Evolutionary conservation across 2,329 filamentous ascomycete species (phyloP).

Genomic region (Diaporthe sp.): DNA sequence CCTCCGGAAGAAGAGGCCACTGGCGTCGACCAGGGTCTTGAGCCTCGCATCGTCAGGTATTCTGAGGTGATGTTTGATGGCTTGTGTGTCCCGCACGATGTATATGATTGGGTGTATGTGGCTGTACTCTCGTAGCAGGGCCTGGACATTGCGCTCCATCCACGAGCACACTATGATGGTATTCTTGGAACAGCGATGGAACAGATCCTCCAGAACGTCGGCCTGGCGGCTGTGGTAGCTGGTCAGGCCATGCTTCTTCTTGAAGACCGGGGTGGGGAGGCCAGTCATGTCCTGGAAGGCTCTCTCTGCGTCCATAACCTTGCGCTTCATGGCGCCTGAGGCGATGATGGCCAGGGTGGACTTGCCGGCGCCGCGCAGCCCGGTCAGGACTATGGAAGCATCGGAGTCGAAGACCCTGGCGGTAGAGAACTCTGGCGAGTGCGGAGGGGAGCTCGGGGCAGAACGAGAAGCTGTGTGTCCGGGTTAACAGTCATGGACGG

Average conservation of each 20-base stretch:
- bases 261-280: slow-evolving; percentile 73
- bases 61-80: slow-evolving; percentile 74
- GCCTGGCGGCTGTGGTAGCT: slow-evolving; percentile 76
- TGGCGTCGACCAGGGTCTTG: slow-evolving; percentile 69
- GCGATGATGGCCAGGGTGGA: slow-evolving; percentile 83
- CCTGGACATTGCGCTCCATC: slow-evolving; percentile 75
- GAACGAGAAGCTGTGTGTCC: slow-evolving; percentile 41
- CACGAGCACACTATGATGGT: slow-evolving; percentile 81
- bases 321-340: slow-evolving; percentile 77
- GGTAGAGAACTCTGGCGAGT: slow-evolving; percentile 40
- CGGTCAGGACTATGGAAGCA: slow-evolving; percentile 80
- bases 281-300: slow-evolving; percentile 76
- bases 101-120: slow-evolving; percentile 79
- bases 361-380: slow-evolving; percentile 81
- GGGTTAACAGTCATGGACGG: neutral
- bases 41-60: slow-evolving; percentile 69
- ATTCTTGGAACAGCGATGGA: slow-evolving; percentile 70
- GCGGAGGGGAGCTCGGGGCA: slow-evolving; percentile 41
- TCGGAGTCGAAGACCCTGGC: slow-evolving; percentile 65
- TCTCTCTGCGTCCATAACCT: slow-evolving; percentile 77
- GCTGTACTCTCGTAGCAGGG: slow-evolving; percentile 72
- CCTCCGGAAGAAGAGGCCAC: slow-evolving; percentile 70
- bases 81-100: slow-evolving; percentile 74
- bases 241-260: slow-evolving; percentile 71
- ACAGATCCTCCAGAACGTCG: slow-evolving; percentile 71